phyloP scores from a whole-genome alignment of 1,139 yeast genomes.

The Hyphopichia fennica region DNA sequence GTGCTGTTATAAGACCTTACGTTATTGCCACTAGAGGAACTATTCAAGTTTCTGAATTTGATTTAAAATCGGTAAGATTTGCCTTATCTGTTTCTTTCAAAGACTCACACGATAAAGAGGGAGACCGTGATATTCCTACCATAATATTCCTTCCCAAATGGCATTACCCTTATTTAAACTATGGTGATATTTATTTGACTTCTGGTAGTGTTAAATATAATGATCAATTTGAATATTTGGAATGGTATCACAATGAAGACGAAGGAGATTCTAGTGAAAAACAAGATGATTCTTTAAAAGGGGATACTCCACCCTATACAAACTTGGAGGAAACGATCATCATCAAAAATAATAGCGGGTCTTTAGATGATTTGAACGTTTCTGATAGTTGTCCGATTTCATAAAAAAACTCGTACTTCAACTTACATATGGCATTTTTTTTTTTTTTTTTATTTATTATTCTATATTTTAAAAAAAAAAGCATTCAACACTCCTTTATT shows the following conservation, averaged over 20 bases:
- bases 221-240: slow-evolving; percentile 52
- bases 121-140: slow-evolving; percentile 38
- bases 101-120: slow-evolving; percentile 9
- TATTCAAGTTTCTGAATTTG: slow-evolving; percentile 52
- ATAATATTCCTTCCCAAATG: slow-evolving; percentile 66
- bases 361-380: slow-evolving; percentile 29
- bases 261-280: slow-evolving; percentile 1
- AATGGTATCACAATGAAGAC: slow-evolving; percentile 62
- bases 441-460: no score
- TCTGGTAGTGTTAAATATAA: slow-evolving; percentile 59
- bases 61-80: slow-evolving; percentile 47
- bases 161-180: slow-evolving; percentile 57
- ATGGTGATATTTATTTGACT: slow-evolving; percentile 45
- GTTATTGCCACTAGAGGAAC: slow-evolving; percentile 62
- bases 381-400: slow-evolving; percentile 22
- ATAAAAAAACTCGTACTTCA: slow-evolving; percentile 6
- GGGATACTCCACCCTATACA: not conserved
- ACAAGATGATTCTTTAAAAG: not conserved
- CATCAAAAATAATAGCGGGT: slow-evolving; percentile 40
- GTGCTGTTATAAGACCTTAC: slow-evolving; percentile 73
- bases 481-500: no score
- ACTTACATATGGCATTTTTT: no score
- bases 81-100: slow-evolving; percentile 40
- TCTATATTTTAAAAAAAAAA: no score
- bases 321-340: slow-evolving; percentile 30